Conservation (phyloP, 2,329 filamentous ascomycete species). For the Penicillium olsonii region DNA sequence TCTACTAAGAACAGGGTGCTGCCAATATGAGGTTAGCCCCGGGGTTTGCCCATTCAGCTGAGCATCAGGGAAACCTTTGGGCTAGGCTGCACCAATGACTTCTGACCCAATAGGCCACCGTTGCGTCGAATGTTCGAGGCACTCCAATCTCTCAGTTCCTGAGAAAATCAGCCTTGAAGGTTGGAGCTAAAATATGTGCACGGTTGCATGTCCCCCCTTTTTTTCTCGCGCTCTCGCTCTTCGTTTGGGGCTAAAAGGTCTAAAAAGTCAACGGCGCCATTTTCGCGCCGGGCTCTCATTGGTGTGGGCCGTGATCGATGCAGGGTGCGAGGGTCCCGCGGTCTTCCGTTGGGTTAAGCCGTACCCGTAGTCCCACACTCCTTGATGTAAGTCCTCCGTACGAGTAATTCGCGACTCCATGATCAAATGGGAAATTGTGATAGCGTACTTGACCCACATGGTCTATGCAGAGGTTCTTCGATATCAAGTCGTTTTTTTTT, state of each 20-base stretch:
- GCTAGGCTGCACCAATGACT: conserved; percentile 1
- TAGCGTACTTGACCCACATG: conserved; percentile 7
- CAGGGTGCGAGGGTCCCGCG: conserved; percentile 23
- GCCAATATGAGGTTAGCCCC: conserved; percentile 23
- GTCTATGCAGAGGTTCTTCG: conserved; percentile 5
- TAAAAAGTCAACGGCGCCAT: conserved; percentile 13
- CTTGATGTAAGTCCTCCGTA: conserved; percentile 1
- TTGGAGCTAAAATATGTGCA: conserved; percentile 21
- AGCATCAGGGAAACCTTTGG: not conserved
- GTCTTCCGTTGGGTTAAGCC: conserved; percentile 21
- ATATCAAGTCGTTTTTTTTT: not conserved
- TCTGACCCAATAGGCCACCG: not conserved
- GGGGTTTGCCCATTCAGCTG: conserved; percentile 3
- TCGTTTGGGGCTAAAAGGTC: conserved; percentile 3
- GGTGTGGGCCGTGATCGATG: conserved; percentile 22
- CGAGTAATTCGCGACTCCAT: conserved; percentile 2
- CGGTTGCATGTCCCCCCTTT: conserved; percentile 15
- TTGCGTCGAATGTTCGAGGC: not conserved
- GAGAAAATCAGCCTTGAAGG: conserved; percentile 20
- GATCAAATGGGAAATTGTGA: conserved; percentile 5
- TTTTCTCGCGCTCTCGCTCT: conserved; percentile 5
- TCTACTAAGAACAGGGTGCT: conserved; percentile 6
- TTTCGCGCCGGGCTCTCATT: conserved; percentile 4
- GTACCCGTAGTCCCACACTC: conserved; percentile 23
- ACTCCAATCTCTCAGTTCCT: not conserved